Base-by-base conservation (phyloP, 1,139 yeast species). In the Yamadazyma dushanensis region DNA sequence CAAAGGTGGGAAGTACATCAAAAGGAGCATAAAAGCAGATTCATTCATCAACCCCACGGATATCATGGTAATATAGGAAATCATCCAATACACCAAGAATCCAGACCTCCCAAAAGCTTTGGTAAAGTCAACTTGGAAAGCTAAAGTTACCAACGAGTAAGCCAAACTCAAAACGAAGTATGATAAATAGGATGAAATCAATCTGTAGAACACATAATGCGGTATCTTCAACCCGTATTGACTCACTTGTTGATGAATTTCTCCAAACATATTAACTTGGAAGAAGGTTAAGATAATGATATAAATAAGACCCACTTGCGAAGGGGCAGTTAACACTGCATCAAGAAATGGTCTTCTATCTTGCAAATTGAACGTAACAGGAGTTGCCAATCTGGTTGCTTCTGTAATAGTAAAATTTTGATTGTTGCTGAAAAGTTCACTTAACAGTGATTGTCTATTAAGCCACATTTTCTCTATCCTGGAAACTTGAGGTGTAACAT, bases 221-320 rank as follows among this genome's bases (percentile, higher is more conserved):
- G 23, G 35, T 9, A 43, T 44, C 32, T 63, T 65, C 9, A 70
- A 41, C 3, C 60, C 59, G 26, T 56, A 43, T 34, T 45, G 43
- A 3, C 75, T 63, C 34, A 82, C 67, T 22, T 64, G 54, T 41
- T 58, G 59, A 53, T 83, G 85, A 21, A 78, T 54, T 4, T 75
- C 76, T 15, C 64, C 66, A 53, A 80, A 80, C 53, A 82, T 70
- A 40, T 77, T 73, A 50, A 81, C 71, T 44, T 77, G 78, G 57
- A 69, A 61, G 41, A 70, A 64, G 10, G 95, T 79, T 38, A 85
- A 60, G 56, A 87, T 80, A 46, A 87, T 74, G 54, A 83, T 67
- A 57, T 78, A 86, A 57, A 87, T 83, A 39, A 83, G 67, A 33
- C 95, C 95, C 45, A 85, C 81, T 55, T 83, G 87, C 5, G 78